Base-by-base conservation (phyloP, 1,139 yeast species). In the Candida tetrigidarum region DNA sequence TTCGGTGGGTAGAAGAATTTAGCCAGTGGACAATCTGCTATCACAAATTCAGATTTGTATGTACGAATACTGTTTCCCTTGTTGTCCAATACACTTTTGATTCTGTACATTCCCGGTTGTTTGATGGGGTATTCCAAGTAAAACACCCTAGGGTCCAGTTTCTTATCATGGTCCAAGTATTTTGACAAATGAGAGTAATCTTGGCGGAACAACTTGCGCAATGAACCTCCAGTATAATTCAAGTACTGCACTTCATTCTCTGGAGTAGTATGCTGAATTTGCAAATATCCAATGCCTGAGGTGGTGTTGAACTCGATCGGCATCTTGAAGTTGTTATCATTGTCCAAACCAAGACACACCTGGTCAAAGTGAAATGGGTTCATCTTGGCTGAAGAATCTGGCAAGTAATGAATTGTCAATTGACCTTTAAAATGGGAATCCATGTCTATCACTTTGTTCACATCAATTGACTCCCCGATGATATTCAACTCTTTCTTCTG, bases 261-360 rank as follows among this genome's bases (percentile, higher is more conserved):
- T 5, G 89, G 76, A 45, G 84, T 82, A 6, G 76, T 78, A 57
- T 80, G 80, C 50, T 82, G 78, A 34, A 92, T 62, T 59, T 88
- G 93, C 37, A 93, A 66, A 45, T 67, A 73, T 1, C 84, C 85
- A 3, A 96, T 78, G 37, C 83, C 86, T 2, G 83, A 78, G 2
- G 97, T 83, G 14, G 97, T 84, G 57, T 93, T 92, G 55, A 91
- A 79, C 53, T 86, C 83, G 16, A 93, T 73, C 4, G 98, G 97
- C 51, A 92, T 74, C 26, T 74, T 63, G 22, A 73, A 50, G 1
- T 55, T 44, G 14, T 52, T 41, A 32, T 49, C 51, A 3, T 54
- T 49, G 1, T 49, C 55, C 2, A 50, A 41, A 39, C 81, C 81
- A 39, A 90, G 61, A 63, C 98, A 92, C 48, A 75, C 76, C 11